phyloP scores from a whole-genome alignment of 441 rosid species.

The Omphalea diandra region DNA sequence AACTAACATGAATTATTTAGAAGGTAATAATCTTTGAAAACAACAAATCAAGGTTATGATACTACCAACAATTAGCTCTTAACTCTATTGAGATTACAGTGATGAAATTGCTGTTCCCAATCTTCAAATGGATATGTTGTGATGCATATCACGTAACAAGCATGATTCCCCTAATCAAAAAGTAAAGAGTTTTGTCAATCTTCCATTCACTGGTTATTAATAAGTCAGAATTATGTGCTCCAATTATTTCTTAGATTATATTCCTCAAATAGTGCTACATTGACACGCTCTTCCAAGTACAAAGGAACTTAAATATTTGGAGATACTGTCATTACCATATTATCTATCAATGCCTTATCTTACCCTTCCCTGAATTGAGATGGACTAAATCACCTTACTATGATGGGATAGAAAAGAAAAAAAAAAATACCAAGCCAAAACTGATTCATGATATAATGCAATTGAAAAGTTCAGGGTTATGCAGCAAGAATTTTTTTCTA shows the following conservation, averaged over 20 bases:
- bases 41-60: neutral
- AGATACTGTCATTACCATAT: neutral
- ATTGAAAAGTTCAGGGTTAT: no score
- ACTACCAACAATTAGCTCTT: neutral
- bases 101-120: neutral
- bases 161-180: neutral
- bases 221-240: neutral
- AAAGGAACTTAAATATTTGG: neutral
- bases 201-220: neutral
- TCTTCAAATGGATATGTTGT: neutral
- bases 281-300: neutral
- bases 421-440: no score
- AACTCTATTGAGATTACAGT: neutral
- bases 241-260: neutral
- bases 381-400: neutral
- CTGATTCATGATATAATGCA: no score
- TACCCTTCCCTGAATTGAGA: neutral
- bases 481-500: constrained; percentile 35
- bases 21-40: neutral
- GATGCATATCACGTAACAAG: neutral
- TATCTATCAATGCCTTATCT: neutral
- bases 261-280: neutral
- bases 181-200: neutral
- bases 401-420: no score
- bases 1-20: neutral